These are phyloP conservation scores for Fusarium sp. DNA, from an alignment of 2,329 filamentous ascomycete species.

Conservation along the genomic window DNA sequence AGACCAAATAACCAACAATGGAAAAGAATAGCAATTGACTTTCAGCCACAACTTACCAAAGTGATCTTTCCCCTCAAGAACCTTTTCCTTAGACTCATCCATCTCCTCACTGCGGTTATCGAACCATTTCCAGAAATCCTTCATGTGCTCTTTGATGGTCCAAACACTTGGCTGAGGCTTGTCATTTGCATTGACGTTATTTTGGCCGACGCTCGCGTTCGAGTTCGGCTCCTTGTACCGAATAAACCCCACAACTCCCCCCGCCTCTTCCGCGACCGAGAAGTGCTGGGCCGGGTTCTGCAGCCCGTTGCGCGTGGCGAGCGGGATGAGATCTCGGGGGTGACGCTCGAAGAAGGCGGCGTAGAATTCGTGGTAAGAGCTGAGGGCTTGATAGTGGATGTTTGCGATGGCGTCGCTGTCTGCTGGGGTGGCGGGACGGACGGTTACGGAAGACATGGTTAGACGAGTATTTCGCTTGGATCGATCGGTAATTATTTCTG, in stretches of 20 bases:
- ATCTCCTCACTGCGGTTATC: slow-evolving; percentile 30
- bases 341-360: slow-evolving; percentile 36
- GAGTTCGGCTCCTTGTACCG: slow-evolving; percentile 31
- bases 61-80: slow-evolving; percentile 27
- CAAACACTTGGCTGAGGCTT: slow-evolving; percentile 2
- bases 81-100: slow-evolving; percentile 27
- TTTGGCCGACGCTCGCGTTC: slow-evolving; percentile 8
- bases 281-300: slow-evolving; percentile 26
- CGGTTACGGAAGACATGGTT: slow-evolving; percentile 23
- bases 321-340: slow-evolving; percentile 30
- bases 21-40: background rate
- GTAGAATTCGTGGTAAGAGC: slow-evolving; percentile 39
- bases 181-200: background rate
- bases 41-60: slow-evolving; percentile 23
- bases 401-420: slow-evolving; percentile 33
- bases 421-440: slow-evolving; percentile 33
- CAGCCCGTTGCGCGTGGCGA: slow-evolving; percentile 27
- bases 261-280: slow-evolving; percentile 34
- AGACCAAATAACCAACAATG: background rate
- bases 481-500: background rate
- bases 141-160: slow-evolving; percentile 34
- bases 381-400: slow-evolving; percentile 35
- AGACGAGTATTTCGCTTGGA: background rate
- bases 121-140: slow-evolving; percentile 37
- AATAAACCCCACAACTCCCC: slow-evolving; percentile 31